These are phyloP conservation scores for Thielaviopsis populi DNA, from an alignment of 2,329 filamentous ascomycete genomes.

Conservation along the genomic window DNA sequence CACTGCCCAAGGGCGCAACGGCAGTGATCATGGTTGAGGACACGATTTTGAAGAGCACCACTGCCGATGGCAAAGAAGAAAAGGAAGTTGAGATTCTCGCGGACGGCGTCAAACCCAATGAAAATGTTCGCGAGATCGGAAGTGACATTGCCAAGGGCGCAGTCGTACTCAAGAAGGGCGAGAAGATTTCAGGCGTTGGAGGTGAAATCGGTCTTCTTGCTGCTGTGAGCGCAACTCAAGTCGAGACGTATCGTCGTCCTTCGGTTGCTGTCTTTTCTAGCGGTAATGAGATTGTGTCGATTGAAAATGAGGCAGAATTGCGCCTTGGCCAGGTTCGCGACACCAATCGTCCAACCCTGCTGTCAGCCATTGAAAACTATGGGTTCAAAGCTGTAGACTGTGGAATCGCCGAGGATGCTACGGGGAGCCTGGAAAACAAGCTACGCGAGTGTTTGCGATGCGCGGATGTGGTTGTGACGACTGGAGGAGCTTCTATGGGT, in stretches of 20 bases:
- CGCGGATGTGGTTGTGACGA: slow-evolving; percentile 76
- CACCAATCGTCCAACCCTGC: slow-evolving; percentile 76
- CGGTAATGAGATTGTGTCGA: slow-evolving; percentile 80
- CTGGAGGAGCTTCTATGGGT: slow-evolving; percentile 93
- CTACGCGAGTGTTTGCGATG: slow-evolving; percentile 59
- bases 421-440: slow-evolving; percentile 58
- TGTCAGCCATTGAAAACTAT: slow-evolving; percentile 59
- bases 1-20: slow-evolving; percentile 73
- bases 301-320: slow-evolving; percentile 47
- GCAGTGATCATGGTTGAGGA: slow-evolving; percentile 90
- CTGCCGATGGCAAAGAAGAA: slow-evolving; percentile 71
- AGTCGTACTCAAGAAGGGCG: slow-evolving; percentile 58
- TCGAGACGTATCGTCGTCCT: slow-evolving; percentile 60
- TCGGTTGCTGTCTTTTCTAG: slow-evolving; percentile 80
- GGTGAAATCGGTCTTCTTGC: slow-evolving; percentile 85
- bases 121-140: slow-evolving; percentile 84
- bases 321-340: slow-evolving; percentile 77
- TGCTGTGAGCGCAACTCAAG: slow-evolving; percentile 59
- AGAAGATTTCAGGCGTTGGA: slow-evolving; percentile 71
- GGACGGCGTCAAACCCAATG: slow-evolving; percentile 54
- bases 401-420: slow-evolving; percentile 65
- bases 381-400: slow-evolving; percentile 72
- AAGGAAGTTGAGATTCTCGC: slow-evolving; percentile 76
- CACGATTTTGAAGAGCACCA: slow-evolving; percentile 59
- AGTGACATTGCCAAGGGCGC: slow-evolving; percentile 64